Base-by-base conservation (phyloP, 2,329 filamentous ascomycete genomes). In the Chrysoporthe puriensis region DNA sequence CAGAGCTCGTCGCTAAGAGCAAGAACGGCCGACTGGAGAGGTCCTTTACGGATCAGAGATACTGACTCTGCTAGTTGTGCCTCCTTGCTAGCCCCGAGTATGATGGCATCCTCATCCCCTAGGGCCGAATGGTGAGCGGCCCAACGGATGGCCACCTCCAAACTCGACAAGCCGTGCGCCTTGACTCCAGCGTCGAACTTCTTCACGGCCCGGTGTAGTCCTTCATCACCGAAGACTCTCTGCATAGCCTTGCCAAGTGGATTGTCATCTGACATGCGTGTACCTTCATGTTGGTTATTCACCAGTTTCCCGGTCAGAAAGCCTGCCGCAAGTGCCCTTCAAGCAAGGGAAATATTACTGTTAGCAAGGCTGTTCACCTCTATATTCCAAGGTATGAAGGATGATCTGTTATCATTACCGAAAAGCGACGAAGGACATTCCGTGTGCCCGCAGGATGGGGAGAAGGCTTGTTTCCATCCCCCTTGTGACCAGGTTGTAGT, bases 31-130 rank as follows among this genome's bases (percentile, higher is more conserved):
- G 72, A 70, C 26, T 18, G 74, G 70, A 81, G 69, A n/a, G 74
- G 74, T 2, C 77, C 78, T 63, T 77, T 77, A 2, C 61, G 68
- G 16, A 76, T 73, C 52, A 74, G 69, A 11, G 44, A 68, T 7
- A 77, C 67, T 34, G 74, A 78, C 65, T 77, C 73, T 16, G 74
- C 63, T 4, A 81, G 66, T 65, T 80, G 77, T 16, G 71, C 64
- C 7, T 64, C 66, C 52, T 60, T 69, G 32, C 57, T 61, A 16
- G 67, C 62, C 13, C 64, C 61, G n/a, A 67, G 40, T 2, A 66
- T 66, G 48, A 66, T 43, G 3, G 40, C 67, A 56, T 69, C 63
- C 18, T 26, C 18, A 11, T 63, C 46, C 13, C 43, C 36, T 14
- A 69, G 43, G 11, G n/a, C 46, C 16, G 67, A 69, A 18, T 66